These are phyloP conservation scores for Gynandropsis gynandra DNA, from an alignment of 345 rosid genomes.

Conservation along the genomic window DNA sequence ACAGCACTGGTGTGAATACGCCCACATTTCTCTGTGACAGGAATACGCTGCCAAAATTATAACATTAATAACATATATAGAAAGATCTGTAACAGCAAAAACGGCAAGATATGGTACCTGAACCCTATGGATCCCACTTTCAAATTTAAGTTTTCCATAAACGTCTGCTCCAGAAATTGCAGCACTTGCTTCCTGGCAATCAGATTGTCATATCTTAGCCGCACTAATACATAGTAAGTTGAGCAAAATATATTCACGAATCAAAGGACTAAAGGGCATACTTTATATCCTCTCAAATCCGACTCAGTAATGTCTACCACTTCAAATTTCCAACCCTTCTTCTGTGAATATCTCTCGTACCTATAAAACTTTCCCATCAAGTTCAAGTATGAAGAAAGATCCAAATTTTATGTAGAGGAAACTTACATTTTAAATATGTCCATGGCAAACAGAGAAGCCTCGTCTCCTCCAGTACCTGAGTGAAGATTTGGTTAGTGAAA, in stretches of 20 bases:
- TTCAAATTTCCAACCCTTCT: slow-evolving; percentile 87
- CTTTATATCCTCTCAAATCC: slow-evolving; percentile 90
- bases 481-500: slow-evolving; percentile 1
- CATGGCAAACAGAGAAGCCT: slow-evolving; percentile 95
- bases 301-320: slow-evolving; percentile 71
- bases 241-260: not conserved
- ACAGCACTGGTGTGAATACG: slow-evolving; percentile 91
- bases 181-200: slow-evolving; percentile 86
- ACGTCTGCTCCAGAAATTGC: slow-evolving; percentile 74
- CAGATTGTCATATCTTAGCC: slow-evolving; percentile 19
- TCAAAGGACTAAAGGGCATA: slow-evolving; percentile 13
- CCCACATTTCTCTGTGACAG: slow-evolving; percentile 89
- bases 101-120: slow-evolving; percentile 46
- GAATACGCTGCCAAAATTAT: slow-evolving; percentile 74
- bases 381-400: slow-evolving; percentile 4
- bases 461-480: slow-evolving; percentile 92
- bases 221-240: slow-evolving; percentile 11
- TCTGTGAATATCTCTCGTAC: slow-evolving; percentile 90
- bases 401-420: not conserved
- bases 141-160: slow-evolving; percentile 91
- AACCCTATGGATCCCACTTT: slow-evolving; percentile 97
- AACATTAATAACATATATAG: slow-evolving; percentile 5
- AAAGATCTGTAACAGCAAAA: not conserved
- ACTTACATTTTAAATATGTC: slow-evolving; percentile 85
- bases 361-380: slow-evolving; percentile 31